phyloP scores from a whole-genome alignment of 331 rosid species.

The Telfairia occidentalis region DNA sequence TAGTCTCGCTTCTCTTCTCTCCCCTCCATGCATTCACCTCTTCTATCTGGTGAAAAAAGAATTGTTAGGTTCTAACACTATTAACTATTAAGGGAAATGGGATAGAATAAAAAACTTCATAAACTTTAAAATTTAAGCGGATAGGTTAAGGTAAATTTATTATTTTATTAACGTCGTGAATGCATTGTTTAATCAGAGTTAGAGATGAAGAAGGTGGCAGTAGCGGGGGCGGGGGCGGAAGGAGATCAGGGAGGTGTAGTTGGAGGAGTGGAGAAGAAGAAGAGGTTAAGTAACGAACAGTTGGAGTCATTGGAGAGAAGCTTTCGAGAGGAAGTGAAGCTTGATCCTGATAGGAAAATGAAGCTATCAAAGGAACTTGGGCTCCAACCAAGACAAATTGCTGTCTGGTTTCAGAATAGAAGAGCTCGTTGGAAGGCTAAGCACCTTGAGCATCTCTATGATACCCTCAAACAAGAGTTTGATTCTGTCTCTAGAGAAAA shows the following conservation, averaged over 20 bases:
- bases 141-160: too few species aligned
- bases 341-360: conserved; percentile 76
- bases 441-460: conserved; percentile 62
- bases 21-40: too few species aligned
- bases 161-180: too few species aligned
- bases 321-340: conserved; percentile 66
- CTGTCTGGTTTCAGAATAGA: conserved; percentile 93
- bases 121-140: too few species aligned
- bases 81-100: too few species aligned
- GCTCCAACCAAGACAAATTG: conserved; percentile 76
- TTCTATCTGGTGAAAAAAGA: too few species aligned
- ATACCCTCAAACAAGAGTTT: conserved; percentile 50
- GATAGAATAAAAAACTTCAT: too few species aligned
- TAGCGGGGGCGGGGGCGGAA: conserved; percentile 17
- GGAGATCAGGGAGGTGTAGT: conserved; percentile 20
- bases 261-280: conserved; percentile 43
- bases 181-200: conserved; percentile 20
- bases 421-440: conserved; percentile 82
- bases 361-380: conserved; percentile 66
- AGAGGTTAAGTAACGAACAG: conserved; percentile 47
- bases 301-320: conserved; percentile 60
- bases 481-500: conserved; percentile 48
- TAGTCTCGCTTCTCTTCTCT: too few species aligned
- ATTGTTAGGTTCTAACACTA: too few species aligned
- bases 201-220: conserved; percentile 42